These are phyloP conservation scores for Nothophoma quercina DNA, from an alignment of 2,329 filamentous ascomycete species.

Conservation along the genomic window DNA sequence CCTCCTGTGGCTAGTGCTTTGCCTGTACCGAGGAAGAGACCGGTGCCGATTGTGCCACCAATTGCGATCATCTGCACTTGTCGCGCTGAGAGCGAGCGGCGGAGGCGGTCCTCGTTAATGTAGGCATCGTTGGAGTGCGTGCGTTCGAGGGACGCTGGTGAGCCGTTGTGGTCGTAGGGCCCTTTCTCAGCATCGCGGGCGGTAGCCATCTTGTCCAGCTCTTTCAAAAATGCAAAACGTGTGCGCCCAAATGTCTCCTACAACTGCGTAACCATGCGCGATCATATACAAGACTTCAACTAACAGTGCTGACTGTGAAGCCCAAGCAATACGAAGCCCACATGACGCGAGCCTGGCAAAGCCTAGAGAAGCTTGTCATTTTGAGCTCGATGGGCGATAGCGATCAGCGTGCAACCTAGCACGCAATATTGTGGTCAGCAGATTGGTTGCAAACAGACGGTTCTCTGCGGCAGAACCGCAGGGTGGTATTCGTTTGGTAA, in stretches of 20 bases:
- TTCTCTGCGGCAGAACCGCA: not conserved
- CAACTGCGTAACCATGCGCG: not conserved
- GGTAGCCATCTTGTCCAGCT: conserved; percentile 16
- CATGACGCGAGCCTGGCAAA: conserved; percentile 30
- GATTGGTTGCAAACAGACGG: conserved; percentile 25
- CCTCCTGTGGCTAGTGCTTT: conserved; percentile 59
- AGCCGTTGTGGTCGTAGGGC: conserved; percentile 17
- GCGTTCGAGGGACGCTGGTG: conserved; percentile 21
- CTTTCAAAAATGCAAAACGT: not conserved
- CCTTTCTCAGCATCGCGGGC: conserved; percentile 26
- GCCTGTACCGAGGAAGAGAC: conserved; percentile 67
- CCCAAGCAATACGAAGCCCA: conserved; percentile 23
- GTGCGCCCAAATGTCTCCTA: not conserved
- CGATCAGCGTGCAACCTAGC: conserved; percentile 24
- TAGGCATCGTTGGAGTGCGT: conserved; percentile 16
- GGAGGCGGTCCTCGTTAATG: conserved; percentile 35
- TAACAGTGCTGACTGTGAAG: not conserved
- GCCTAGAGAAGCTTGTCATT: conserved; percentile 19
- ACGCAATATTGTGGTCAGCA: conserved; percentile 26
- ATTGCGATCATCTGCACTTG: conserved; percentile 70
- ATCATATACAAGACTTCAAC: not conserved
- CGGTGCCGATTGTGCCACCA: conserved; percentile 66
- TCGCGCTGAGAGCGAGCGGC: conserved; percentile 47
- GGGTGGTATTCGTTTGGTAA: conserved; percentile 15
- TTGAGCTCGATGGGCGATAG: conserved; percentile 5